Evolutionary conservation across 116 monocot species (phyloP).

Genomic region (Trichopus zeylanicus): DNA sequence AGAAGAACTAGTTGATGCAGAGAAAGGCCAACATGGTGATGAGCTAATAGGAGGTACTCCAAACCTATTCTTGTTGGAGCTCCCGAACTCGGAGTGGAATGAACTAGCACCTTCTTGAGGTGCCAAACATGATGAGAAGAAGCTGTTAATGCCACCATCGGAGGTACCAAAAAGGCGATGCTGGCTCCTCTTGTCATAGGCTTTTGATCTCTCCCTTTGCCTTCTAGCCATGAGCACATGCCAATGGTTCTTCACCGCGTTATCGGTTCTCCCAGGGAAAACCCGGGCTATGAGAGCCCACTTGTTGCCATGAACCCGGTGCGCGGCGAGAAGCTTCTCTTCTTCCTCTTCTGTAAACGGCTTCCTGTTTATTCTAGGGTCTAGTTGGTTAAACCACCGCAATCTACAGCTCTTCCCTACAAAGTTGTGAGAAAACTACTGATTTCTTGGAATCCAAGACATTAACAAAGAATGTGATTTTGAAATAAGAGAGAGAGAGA

Average conservation of each 20-base stretch:
- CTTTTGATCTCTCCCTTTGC: slow-evolving; percentile 28
- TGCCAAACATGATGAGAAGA: neutral
- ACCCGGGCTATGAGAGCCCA: slow-evolving; percentile 79
- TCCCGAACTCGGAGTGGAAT: neutral
- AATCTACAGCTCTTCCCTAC: slow-evolving; percentile 85
- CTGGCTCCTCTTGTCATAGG: slow-evolving; percentile 8
- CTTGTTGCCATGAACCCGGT: slow-evolving; percentile 69
- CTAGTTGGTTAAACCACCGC: slow-evolving; percentile 93
- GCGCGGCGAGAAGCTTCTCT: slow-evolving; percentile 55
- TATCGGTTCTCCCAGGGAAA: slow-evolving; percentile 85
- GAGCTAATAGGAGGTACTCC: neutral
- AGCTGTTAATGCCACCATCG: neutral
- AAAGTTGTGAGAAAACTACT: neutral
- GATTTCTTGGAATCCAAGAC: neutral
- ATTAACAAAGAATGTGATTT: neutral
- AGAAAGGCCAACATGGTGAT: neutral
- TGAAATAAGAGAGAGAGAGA: neutral
- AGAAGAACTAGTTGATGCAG: neutral
- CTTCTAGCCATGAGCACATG: slow-evolving; percentile 77
- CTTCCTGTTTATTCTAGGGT: slow-evolving; percentile 72
- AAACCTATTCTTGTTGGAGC: neutral
- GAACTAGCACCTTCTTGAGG: neutral
- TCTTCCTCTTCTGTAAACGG: slow-evolving; percentile 78
- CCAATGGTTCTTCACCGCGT: slow-evolving; percentile 90
- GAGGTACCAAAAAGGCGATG: neutral